Evolutionary conservation across 2,329 filamentous ascomycete species (phyloP).

Genomic region (Stemphylium beticola): DNA sequence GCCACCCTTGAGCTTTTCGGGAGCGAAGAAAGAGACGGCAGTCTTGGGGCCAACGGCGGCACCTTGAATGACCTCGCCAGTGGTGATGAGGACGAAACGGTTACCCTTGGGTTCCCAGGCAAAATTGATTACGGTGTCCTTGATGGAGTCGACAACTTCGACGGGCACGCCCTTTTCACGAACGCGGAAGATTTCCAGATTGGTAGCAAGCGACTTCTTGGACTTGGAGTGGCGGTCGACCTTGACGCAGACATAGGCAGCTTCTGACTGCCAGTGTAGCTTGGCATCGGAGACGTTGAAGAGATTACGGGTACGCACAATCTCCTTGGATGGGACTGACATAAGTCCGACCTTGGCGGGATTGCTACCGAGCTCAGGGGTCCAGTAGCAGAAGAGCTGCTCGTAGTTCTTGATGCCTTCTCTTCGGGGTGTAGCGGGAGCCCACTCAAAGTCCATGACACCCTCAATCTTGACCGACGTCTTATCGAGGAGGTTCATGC

Average conservation of each 20-base stretch:
- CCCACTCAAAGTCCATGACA: slow-evolving; percentile 98
- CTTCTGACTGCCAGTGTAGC: slow-evolving; percentile 98
- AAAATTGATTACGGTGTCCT: slow-evolving; percentile 99
- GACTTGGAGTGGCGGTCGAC: slow-evolving; percentile 98
- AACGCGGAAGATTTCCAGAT: slow-evolving; percentile 97
- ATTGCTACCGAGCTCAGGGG: slow-evolving; percentile 96
- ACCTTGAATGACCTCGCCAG: slow-evolving; percentile 78
- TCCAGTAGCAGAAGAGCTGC: slow-evolving; percentile 98
- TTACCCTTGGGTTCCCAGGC: slow-evolving; percentile 99
- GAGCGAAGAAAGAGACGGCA: slow-evolving; percentile 92
- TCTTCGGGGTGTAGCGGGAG: slow-evolving; percentile 79
- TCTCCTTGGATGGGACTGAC: slow-evolving; percentile 92
- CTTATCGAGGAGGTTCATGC: slow-evolving; percentile 90
- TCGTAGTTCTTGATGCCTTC: slow-evolving; percentile 91
- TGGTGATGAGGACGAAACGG: slow-evolving; percentile 96
- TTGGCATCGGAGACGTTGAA: slow-evolving; percentile 98
- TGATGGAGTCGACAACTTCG: slow-evolving; percentile 96
- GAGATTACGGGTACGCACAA: slow-evolving; percentile 91
- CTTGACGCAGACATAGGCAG: slow-evolving; percentile 94
- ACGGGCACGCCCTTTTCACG: slow-evolving; percentile 97
- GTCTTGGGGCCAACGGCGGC: slow-evolving; percentile 92
- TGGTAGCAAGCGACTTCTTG: slow-evolving; percentile 96
- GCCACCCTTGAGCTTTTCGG: slow-evolving; percentile 87
- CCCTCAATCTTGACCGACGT: slow-evolving; percentile 95
- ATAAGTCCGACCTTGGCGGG: slow-evolving; percentile 96